Evolutionary conservation across 805 yeast genomes (phyloP).

Genomic region (Ogataea nitratoaversa): DNA sequence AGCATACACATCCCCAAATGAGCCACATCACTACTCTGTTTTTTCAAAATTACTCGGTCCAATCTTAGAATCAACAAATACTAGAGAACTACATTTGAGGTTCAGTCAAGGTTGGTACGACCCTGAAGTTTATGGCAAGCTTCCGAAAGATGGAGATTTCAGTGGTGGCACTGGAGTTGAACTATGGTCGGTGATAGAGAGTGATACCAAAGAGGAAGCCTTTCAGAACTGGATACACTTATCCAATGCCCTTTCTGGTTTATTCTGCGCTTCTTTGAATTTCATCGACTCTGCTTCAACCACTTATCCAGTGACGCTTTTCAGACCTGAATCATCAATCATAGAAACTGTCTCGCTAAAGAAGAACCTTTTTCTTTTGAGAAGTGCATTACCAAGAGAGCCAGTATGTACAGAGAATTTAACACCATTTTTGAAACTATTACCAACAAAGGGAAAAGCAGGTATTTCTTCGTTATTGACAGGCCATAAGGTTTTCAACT

Average conservation of each 20-base stretch:
- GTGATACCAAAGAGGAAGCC: conserved; percentile 50
- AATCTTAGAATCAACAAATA: conserved; percentile 56
- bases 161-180: conserved; percentile 97
- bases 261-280: conserved; percentile 92
- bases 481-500: conserved; percentile 86
- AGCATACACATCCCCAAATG: conserved; percentile 18
- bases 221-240: conserved; percentile 64
- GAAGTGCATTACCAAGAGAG: conserved; percentile 91
- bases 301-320: conserved; percentile 53
- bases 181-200: conserved; percentile 81
- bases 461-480: conserved; percentile 83
- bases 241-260: conserved; percentile 76
- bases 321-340: conserved; percentile 24
- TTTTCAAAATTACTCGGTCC: conserved; percentile 85
- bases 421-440: conserved; percentile 84
- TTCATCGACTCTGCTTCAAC: conserved; percentile 79
- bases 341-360: conserved; percentile 24
- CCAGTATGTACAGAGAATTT: conserved; percentile 96
- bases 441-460: conserved; percentile 89
- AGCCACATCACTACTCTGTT: conserved; percentile 47
- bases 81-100: conserved; percentile 76
- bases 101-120: conserved; percentile 98
- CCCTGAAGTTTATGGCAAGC: conserved; percentile 76
- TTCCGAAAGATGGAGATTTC: conserved; percentile 65
- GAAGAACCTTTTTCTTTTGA: conserved; percentile 50